These are phyloP conservation scores for Saprolegnia parasitica DNA, from an alignment of 352 stramenopile species.

Conservation along the genomic window DNA sequence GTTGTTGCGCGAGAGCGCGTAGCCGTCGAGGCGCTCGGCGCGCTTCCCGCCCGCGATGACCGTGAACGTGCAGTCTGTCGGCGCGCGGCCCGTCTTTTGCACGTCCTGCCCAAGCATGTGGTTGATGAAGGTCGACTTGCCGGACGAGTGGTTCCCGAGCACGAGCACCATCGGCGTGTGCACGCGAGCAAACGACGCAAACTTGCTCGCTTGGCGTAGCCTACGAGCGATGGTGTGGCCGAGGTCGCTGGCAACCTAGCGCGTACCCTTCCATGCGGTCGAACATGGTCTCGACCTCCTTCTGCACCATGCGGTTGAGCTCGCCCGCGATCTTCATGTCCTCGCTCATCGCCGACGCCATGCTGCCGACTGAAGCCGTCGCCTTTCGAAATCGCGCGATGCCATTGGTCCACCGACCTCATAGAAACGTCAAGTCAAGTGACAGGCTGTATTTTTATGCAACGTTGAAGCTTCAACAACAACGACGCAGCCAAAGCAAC, in stretches of 20 bases:
- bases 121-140: slow-evolving; percentile 87
- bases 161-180: slow-evolving; percentile 82
- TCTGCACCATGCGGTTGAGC: slow-evolving; percentile 84
- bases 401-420: background rate
- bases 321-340: slow-evolving; percentile 49
- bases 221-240: slow-evolving; percentile 23
- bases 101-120: slow-evolving; percentile 79
- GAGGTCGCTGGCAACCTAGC: background rate
- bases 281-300: slow-evolving; percentile 63
- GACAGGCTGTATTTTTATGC: background rate
- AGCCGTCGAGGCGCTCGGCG: slow-evolving; percentile 70
- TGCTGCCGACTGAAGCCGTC: background rate
- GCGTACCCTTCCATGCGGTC: slow-evolving; percentile 52
- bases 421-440: background rate
- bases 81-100: slow-evolving; percentile 73
- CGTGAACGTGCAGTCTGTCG: slow-evolving; percentile 82
- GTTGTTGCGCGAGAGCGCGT: slow-evolving; percentile 59
- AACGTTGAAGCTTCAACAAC: background rate
- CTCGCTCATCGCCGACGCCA: slow-evolving; percentile 26
- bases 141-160: slow-evolving; percentile 80
- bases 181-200: slow-evolving; percentile 73
- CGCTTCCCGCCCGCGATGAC: slow-evolving; percentile 62
- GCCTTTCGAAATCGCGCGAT: background rate
- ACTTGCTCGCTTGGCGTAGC: slow-evolving; percentile 59
- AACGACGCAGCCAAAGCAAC: no score